phyloP scores from a whole-genome alignment of 1,284 basidiomycete genomes.

The Trichosporon faecale region DNA sequence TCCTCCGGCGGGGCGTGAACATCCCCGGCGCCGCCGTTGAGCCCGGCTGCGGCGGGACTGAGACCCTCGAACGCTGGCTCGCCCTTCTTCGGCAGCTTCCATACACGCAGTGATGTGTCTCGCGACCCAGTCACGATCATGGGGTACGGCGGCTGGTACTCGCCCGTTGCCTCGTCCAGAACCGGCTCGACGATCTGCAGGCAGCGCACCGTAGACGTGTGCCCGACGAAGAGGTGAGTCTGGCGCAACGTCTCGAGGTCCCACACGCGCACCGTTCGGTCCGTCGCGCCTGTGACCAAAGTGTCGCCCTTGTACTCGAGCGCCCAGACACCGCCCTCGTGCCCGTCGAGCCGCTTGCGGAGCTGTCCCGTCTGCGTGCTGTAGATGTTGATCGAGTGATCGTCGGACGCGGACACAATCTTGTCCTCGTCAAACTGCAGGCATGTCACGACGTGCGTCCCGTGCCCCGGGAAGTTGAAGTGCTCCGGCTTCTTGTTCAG shows the following conservation, averaged over 20 bases:
- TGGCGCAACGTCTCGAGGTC: slow-evolving; percentile 73
- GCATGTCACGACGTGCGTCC: slow-evolving; percentile 86
- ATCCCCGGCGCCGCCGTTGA: not conserved
- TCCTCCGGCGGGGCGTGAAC: slow-evolving; percentile 55
- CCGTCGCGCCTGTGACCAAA: slow-evolving; percentile 88
- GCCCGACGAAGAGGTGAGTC: slow-evolving; percentile 86
- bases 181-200: slow-evolving; percentile 54
- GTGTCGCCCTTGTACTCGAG: slow-evolving; percentile 69
- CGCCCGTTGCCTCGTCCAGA: slow-evolving; percentile 48
- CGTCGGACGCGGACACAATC: slow-evolving; percentile 74
- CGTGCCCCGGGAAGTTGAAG: slow-evolving; percentile 78
- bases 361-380: slow-evolving; percentile 74
- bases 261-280: slow-evolving; percentile 92
- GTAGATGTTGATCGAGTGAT: slow-evolving; percentile 86
- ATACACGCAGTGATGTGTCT: slow-evolving; percentile 83
- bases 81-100: slow-evolving; percentile 75
- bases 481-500: slow-evolving; percentile 55
- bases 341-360: slow-evolving; percentile 72
- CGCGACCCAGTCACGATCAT: slow-evolving; percentile 90
- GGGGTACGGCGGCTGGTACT: slow-evolving; percentile 57
- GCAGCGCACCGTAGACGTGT: slow-evolving; percentile 77
- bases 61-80: slow-evolving; percentile 59
- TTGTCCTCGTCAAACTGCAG: slow-evolving; percentile 87
- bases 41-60: not conserved
- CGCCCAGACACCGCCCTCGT: slow-evolving; percentile 95